These are phyloP conservation scores for Stachybotrys elegans DNA, from an alignment of 2,329 filamentous ascomycete genomes.

Conservation along the genomic window DNA sequence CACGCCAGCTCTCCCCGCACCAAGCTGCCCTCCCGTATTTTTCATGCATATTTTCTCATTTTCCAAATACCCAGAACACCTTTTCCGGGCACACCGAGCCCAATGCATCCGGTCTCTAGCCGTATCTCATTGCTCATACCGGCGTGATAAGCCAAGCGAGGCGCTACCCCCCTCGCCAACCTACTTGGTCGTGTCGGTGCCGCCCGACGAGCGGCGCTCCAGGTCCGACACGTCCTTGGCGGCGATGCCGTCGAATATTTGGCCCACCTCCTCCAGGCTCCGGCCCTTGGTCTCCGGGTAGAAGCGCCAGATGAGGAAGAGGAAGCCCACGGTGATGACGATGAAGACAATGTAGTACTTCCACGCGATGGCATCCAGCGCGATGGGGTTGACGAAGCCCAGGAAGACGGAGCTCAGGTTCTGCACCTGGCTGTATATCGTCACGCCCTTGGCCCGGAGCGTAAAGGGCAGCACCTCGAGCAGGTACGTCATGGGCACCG, in stretches of 20 bases:
- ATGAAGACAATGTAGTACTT: constrained; percentile 32
- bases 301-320: constrained; percentile 28
- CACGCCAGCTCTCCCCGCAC: not conserved
- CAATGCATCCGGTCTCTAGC: no score
- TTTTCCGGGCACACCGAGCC: no score
- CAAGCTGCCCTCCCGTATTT: not conserved
- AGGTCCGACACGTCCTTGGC: not conserved
- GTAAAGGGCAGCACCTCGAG: constrained; percentile 20
- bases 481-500: constrained; percentile 23
- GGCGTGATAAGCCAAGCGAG: no score
- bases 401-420: constrained; percentile 19
- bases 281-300: constrained; percentile 21
- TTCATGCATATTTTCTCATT: not conserved
- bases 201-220: not conserved
- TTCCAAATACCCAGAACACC: no score
- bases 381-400: constrained; percentile 31
- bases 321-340: constrained; percentile 20
- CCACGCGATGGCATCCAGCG: constrained; percentile 27
- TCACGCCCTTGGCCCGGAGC: constrained; percentile 1
- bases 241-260: constrained; percentile 19
- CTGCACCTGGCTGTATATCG: not conserved
- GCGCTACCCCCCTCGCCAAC: no score
- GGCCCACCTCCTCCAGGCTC: constrained; percentile 17
- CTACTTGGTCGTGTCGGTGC: no score
- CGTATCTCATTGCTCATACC: no score